phyloP scores from a whole-genome alignment of 2,329 filamentous ascomycete genomes.

The Pleomassaria siparia region DNA sequence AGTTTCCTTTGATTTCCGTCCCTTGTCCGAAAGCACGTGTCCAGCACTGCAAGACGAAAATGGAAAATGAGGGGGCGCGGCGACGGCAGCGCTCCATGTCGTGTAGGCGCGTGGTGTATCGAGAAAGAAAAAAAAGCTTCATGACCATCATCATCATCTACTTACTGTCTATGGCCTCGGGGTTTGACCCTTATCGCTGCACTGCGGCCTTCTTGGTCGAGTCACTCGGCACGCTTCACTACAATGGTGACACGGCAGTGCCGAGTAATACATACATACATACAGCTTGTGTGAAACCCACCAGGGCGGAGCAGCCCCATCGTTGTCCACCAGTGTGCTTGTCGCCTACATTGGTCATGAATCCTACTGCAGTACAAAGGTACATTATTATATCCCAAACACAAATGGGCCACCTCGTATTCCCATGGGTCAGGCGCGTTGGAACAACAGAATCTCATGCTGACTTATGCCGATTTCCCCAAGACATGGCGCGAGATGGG shows the following conservation, averaged over 20 bases:
- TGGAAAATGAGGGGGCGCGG: too few species aligned
- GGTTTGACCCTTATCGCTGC: conserved; percentile 22
- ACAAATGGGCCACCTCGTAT: conserved; percentile 21
- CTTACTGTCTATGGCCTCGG: too few species aligned
- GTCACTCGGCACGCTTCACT: neutral
- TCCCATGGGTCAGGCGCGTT: conserved; percentile 21
- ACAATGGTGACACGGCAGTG: conserved; percentile 19
- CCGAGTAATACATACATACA: too few species aligned
- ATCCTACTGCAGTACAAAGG: too few species aligned
- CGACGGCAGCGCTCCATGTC: too few species aligned
- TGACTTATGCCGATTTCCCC: neutral
- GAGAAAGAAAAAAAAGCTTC: neutral
- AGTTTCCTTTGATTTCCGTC: too few species aligned
- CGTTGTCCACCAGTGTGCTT: neutral
- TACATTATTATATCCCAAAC: neutral
- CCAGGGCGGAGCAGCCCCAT: neutral
- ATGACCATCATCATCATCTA: conserved; percentile 13
- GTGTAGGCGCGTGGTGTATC: too few species aligned
- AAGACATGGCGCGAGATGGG: too few species aligned
- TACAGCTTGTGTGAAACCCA: conserved; percentile 1
- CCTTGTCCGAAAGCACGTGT: too few species aligned
- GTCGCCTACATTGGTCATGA: neutral
- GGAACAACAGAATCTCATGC: conserved; percentile 14
- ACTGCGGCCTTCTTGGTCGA: conserved; percentile 11
- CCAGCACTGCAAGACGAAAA: too few species aligned